Percentiles rank a stretch among this genome's conserved stretches.
Conservation (phyloP, 305 asterid genomes). For the Fraxinus floribunda region DNA sequence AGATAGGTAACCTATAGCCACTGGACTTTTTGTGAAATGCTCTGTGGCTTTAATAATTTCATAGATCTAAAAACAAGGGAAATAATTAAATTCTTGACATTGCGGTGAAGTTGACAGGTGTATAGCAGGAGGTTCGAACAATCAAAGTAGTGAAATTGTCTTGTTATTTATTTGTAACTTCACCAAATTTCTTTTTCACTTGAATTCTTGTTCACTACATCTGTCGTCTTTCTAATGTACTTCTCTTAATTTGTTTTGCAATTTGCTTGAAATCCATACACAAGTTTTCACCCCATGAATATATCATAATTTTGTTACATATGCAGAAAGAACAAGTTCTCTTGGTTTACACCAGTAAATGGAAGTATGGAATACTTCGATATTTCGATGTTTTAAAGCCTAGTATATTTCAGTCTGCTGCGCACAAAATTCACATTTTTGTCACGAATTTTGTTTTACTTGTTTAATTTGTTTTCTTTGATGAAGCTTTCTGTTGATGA, state of each 20-base stretch:
- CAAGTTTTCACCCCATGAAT: background rate
- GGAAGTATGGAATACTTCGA: background rate
- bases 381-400: constrained; percentile 5
- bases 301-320: too few relatives aligned
- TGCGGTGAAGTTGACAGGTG: background rate
- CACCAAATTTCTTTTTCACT: background rate
- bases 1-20: background rate
- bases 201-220: background rate
- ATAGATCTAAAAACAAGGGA: background rate
- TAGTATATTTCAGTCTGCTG: background rate
- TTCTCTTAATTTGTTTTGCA: background rate
- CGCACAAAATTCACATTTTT: constrained; percentile 4
- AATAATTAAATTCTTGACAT: background rate
- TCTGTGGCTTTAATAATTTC: background rate
- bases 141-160: background rate
- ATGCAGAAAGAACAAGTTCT: background rate
- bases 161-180: background rate
- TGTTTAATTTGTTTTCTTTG: constrained; percentile 17
- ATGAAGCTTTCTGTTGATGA: constrained; percentile 25
- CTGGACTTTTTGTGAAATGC: background rate
- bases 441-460: background rate
- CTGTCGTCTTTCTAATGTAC: background rate
- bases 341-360: background rate
- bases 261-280: background rate
- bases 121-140: background rate